Evolutionary conservation across 768 basidiomycete genomes (phyloP), one percentile per base, ranked within the genome.

Genomic region (Crucibulum laeve): DNA sequence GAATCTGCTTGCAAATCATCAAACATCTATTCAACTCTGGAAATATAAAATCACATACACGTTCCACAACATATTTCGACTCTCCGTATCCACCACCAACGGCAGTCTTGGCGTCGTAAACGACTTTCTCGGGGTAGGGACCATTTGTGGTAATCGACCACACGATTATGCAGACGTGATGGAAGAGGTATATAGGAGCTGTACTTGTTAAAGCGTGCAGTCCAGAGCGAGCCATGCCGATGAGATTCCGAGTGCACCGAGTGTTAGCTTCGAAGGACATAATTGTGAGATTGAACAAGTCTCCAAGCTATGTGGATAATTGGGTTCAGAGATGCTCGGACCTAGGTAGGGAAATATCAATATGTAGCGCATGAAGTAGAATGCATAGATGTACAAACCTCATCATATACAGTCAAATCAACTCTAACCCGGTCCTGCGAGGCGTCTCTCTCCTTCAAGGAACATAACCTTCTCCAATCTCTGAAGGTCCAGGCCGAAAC

Each of bases 231-330:
- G 23, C 39, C 17, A 19, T 8, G 23, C 24, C 39, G 10, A 40
- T 40, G 15, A 67, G 52, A 32, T 70, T 66, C 4, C 71, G 65
- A 2, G 67, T 65, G 13, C 68, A 68, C 13, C 56, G 55, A 21
- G 77, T 57, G 44, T 58, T 65, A 3, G 68, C 59, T 38, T 74
- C 74, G 32, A 74, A 71, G 1, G 75, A 70, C 3, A 64, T 59
- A 3, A 77, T 51, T 0, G 63, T 46, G 18, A 68, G 23, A 44
- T 74, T 77, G 52, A 76, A 75, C 67, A n/a, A 76, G 53, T 18
- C 54, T 62, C 74, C 74, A 76, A 2, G 73, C 73, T 38, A 65
- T 70, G 42, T 76, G 72, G 8, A 74, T 63, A 45, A 76, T 64
- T 11, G 48, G 42, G 0, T 61, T 71, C 4, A 68, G 53, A 4